Evolutionary conservation across 768 basidiomycete genomes (phyloP).

Genomic region (Kwoniella shandongensis): DNA sequence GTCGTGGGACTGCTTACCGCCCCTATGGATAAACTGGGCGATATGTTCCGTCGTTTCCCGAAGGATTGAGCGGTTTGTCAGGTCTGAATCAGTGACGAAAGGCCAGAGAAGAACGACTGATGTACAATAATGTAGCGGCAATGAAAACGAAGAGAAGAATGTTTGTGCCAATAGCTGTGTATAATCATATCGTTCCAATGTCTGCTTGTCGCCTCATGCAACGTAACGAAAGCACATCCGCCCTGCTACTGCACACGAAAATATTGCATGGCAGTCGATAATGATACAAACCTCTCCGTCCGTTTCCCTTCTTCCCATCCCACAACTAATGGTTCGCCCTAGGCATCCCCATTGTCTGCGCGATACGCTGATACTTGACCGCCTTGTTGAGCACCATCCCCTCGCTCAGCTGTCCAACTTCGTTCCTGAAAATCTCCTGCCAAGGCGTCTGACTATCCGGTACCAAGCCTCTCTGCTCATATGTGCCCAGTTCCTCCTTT

Average conservation of each 20-base stretch:
- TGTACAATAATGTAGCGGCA: too few species aligned
- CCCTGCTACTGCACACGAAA: too few species aligned
- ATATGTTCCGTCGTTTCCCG: conserved; percentile 29
- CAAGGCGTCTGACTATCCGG: conserved; percentile 51
- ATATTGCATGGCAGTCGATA: too few species aligned
- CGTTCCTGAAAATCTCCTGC: conserved; percentile 51
- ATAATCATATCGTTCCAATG: too few species aligned
- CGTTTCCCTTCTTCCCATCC: too few species aligned
- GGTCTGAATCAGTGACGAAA: too few species aligned
- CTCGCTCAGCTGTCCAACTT: conserved; percentile 47
- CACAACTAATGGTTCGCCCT: conserved; percentile 41
- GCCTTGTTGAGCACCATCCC: conserved; percentile 51
- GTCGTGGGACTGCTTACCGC: conserved; percentile 24
- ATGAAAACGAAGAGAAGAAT: too few species aligned
- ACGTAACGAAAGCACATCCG: too few species aligned
- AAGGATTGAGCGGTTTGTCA: conserved; percentile 12
- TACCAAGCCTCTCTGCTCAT: conserved; percentile 15
- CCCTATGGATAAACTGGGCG: conserved; percentile 30
- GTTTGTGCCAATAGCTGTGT: too few species aligned
- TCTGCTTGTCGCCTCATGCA: too few species aligned
- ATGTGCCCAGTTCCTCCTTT: conserved; percentile 40
- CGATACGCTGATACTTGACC: conserved; percentile 49
- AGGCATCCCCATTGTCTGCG: conserved; percentile 41
- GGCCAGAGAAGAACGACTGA: too few species aligned
- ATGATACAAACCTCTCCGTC: too few species aligned